Base-by-base conservation (phyloP, 1,284 basidiomycete species). In the Rhodotorula sp. region DNA sequence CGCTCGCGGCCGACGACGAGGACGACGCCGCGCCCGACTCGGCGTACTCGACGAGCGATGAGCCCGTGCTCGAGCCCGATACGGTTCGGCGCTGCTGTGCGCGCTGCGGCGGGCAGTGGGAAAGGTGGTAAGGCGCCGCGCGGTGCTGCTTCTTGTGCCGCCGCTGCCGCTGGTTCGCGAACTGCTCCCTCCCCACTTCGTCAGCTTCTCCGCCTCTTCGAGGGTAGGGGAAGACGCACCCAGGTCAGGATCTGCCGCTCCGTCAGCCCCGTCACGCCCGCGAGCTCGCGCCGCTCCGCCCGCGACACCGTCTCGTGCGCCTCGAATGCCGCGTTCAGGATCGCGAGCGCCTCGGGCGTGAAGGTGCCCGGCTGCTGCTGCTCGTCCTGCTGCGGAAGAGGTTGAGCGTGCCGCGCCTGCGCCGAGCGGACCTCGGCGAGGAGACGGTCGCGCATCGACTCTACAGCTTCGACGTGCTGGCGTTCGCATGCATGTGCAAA, bases 141-240 rank as follows among this genome's bases (percentile, higher is more conserved):
- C 54, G 53, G 9, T 12, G 34, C n/a, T n/a, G n/a, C 56, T 62
- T 68, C 48, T 65, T 61, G 39, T 25, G 21, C 13, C 70, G 19
- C 70, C 71, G 70, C 76, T 76, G 66, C 69, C 76, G 32, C 68
- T 75, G 22, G 64, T 76, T 70, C 63, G 75, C 76, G 63, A 75
- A 60, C 69, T 72, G 37, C 54, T 51, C 29, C n/a, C 21, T 36
- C 21, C 39, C 13, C 59, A 13, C 29, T 27, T 21, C 3, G 21
- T 44, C 48, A 50, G 59, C 59, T 57, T 12, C 22, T 67, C 19
- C 34, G 22, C 39, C 27, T 46, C 57, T 22, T 25, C 21, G 13
- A 10, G 41, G n/a, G 27, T 6, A 25, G 9, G 32, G 53, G 6
- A 12, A 1, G 13, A 55, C 68, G 32, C 46, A 70, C 70, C 64